Conservation (phyloP, 1,284 basidiomycete genomes). For the Papiliotrema fonsecae region DNA sequence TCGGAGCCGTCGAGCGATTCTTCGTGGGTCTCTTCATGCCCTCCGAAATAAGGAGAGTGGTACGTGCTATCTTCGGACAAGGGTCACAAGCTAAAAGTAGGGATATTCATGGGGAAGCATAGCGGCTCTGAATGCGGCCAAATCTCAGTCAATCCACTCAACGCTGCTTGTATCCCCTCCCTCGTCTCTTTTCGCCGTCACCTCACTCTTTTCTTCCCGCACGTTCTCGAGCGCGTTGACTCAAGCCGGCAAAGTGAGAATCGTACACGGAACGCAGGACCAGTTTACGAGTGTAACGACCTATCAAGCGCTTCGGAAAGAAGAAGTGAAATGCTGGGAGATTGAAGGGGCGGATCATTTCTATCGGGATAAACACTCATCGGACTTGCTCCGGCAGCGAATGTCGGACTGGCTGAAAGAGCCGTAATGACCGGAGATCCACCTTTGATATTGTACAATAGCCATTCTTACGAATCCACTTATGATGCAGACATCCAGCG, state of each 20-base stretch:
- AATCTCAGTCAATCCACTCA: slow-evolving; percentile 6
- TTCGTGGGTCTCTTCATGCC: slow-evolving; percentile 13
- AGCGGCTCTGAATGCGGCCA: slow-evolving; percentile 17
- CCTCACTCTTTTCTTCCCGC: slow-evolving; percentile 21
- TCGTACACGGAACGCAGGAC: slow-evolving; percentile 32
- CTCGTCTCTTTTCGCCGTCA: slow-evolving; percentile 23
- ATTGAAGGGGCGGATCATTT: slow-evolving; percentile 38
- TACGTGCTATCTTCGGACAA: slow-evolving; percentile 8
- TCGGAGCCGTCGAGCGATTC: slow-evolving; percentile 27
- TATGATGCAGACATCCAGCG: too few relatives aligned
- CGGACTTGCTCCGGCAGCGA: slow-evolving; percentile 11
- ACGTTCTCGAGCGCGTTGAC: slow-evolving; percentile 15
- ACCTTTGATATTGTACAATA: too few relatives aligned
- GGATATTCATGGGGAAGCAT: slow-evolving; percentile 42
- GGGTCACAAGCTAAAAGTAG: slow-evolving; percentile 11
- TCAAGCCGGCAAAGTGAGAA: slow-evolving; percentile 11
- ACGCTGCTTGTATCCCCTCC: slow-evolving; percentile 38
- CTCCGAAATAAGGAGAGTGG: slow-evolving; percentile 19
- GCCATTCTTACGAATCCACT: too few relatives aligned
- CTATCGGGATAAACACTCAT: slow-evolving; percentile 21
- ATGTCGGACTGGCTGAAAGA: slow-evolving; percentile 28
- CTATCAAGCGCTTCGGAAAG: slow-evolving; percentile 14
- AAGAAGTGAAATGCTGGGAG: slow-evolving; percentile 4
- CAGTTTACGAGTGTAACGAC: slow-evolving; percentile 28
- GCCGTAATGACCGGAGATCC: too few relatives aligned